Base-by-base conservation (phyloP, 1,139 yeast species). In the Geotrichum phurueaensis region DNA sequence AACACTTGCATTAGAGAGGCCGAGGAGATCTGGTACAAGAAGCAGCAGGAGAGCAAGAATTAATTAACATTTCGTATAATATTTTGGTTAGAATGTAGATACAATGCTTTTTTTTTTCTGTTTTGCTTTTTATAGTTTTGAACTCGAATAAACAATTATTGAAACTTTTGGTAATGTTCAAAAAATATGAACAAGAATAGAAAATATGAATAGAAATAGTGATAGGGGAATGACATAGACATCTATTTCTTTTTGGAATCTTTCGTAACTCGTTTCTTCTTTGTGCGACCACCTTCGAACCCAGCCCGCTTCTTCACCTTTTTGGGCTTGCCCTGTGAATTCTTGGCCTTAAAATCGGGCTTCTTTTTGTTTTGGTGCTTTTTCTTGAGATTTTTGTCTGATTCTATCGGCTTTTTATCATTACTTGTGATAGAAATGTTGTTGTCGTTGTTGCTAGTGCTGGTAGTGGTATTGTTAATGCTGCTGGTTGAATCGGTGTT, bases 1-100 rank as follows among this genome's bases (percentile, higher is more conserved):
- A 87, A 87, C 73, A 84, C 85, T 65, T 90, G 97, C 20, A 87
- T 94, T 70, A 85, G 86, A 33, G 91, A 89, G 73, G 98, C 98
- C 2, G 98, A 94, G 76, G 78, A 83, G 72, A 76, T 86, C 68
- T 91, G 96, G 95, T 76, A 78, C 47, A 78, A 79, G 52, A 64
- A 64, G 59, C 65, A 62, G 59, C 54, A 53, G 36, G 45, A 48
- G 9, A 36, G 18, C 18, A 45, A 15, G 25, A 57, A 45, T 6
- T 52, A 33, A 51, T 23, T 13, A 25, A n/a, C 5, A 5, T 48
- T 23, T 20, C 51, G 18, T 48, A 48, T 48, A 48, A 25, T 23
- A 48, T 15, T 48, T 23, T 48, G n/a, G 18, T 23, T 48, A 48
- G 51, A 48, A 48, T 23, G 31, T 53, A 39, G 23, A 25, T 39